phyloP scores from a whole-genome alignment of 2,329 filamentous ascomycete genomes.

The Monosporascus sp. region DNA sequence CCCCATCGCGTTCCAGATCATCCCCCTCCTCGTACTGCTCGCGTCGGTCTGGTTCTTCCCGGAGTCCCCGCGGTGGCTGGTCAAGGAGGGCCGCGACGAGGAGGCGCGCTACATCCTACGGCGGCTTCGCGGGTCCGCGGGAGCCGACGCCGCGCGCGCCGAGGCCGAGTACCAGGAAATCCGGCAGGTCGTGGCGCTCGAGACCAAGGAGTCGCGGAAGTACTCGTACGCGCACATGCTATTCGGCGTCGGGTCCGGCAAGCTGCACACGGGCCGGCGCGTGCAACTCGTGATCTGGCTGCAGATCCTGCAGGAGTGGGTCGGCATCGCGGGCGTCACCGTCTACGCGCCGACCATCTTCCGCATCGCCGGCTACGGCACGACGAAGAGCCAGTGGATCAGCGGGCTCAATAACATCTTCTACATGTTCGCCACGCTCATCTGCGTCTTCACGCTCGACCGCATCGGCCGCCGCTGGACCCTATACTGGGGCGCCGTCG shows the following conservation, averaged over 20 bases:
- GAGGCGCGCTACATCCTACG: conserved; percentile 62
- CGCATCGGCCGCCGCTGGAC: conserved; percentile 64
- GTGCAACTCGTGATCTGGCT: conserved; percentile 68
- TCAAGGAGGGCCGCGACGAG: conserved; percentile 59
- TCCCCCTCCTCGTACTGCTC: conserved; percentile 55
- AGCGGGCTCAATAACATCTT: conserved; percentile 48
- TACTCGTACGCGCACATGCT: conserved; percentile 62
- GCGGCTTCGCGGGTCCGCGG: conserved; percentile 55
- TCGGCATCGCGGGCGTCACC: conserved; percentile 64
- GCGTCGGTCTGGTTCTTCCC: conserved; percentile 59
- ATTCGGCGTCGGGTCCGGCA: conserved; percentile 58
- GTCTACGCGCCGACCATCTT: conserved; percentile 57
- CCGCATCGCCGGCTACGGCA: conserved; percentile 59
- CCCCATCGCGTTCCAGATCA: conserved; percentile 64
- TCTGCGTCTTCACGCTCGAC: conserved; percentile 66
- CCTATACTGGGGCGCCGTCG: conserved; percentile 61
- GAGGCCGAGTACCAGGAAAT: conserved; percentile 66
- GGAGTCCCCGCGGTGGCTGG: conserved; percentile 63
- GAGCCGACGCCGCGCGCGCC: conserved; percentile 45
- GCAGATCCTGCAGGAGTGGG: conserved; percentile 66
- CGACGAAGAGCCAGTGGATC: conserved; percentile 58
- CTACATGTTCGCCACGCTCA: conserved; percentile 58
- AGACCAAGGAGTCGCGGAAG: conserved; percentile 52
- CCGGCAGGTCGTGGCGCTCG: conserved; percentile 54
- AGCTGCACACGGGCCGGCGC: conserved; percentile 60